These are phyloP conservation scores for Cryptosporidium parvum DNA, from an alignment of 169 alveolate species.

Conservation along the genomic window DNA sequence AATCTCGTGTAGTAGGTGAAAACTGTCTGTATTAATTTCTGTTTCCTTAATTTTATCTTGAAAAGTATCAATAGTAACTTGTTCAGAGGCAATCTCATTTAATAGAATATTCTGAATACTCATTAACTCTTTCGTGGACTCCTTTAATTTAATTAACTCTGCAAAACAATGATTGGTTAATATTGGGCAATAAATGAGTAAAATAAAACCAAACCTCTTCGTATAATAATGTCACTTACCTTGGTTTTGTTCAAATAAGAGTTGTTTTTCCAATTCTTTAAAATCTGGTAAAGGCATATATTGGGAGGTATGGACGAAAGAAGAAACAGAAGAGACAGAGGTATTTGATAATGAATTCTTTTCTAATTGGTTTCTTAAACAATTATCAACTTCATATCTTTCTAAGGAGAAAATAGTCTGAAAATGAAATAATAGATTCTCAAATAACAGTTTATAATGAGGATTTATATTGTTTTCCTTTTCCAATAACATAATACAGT, in stretches of 20 bases:
- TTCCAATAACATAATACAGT: slow-evolving; percentile 46
- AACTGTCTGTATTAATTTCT: slow-evolving; percentile 10
- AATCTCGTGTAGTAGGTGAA: slow-evolving; percentile 23
- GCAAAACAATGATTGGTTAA: not conserved
- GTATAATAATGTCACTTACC: slow-evolving; percentile 25
- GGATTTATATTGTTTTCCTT: slow-evolving; percentile 26
- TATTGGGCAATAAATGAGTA: not conserved
- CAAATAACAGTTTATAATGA: slow-evolving; percentile 29
- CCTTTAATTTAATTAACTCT: slow-evolving; percentile 24
- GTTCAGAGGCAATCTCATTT: not conserved
- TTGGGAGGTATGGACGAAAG: not conserved
- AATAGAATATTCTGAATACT: slow-evolving; percentile 11
- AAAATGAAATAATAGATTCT: slow-evolving; percentile 50
- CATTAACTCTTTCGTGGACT: slow-evolving; percentile 25
- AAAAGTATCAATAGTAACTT: not conserved
- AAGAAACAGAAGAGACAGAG: slow-evolving; percentile 20
- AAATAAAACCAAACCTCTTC: not conserved
- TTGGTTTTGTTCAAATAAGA: slow-evolving; percentile 20
- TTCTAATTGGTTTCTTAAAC: not conserved
- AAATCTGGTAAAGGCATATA: not conserved
- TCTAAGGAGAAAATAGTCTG: slow-evolving; percentile 28
- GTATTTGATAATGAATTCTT: not conserved
- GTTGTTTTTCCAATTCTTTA: slow-evolving; percentile 32
- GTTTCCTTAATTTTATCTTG: slow-evolving; percentile 8
- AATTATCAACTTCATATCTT: not conserved